A percentile compares a stretch with the other conserved stretches of the same genome.
Conservation (phyloP, 345 rosid genomes). For the Alliaria petiolata region DNA sequence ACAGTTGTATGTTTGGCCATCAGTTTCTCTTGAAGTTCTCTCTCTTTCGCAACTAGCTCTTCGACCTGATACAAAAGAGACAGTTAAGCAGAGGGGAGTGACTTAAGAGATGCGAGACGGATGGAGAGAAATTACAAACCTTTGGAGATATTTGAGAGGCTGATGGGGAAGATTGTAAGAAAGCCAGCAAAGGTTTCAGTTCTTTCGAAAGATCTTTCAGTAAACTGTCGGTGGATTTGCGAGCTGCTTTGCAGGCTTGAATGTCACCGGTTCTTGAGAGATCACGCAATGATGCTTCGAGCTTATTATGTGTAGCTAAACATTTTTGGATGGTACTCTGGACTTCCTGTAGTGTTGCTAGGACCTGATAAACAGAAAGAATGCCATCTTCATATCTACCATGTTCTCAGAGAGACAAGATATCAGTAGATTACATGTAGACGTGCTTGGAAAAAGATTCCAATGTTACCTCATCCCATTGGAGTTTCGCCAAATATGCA, state of each 20-base stretch:
- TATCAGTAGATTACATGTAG: not conserved
- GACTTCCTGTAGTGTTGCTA: constrained; percentile 62
- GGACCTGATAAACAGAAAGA: constrained; percentile 49
- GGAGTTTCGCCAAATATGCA: constrained; percentile 85
- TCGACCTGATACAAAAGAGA: constrained; percentile 49
- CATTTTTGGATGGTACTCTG: constrained; percentile 57
- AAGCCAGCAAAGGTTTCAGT: constrained; percentile 51
- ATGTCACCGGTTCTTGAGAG: constrained; percentile 91
- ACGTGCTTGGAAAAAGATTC: not conserved
- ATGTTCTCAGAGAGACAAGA: not conserved
- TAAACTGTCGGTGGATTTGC: constrained; percentile 66
- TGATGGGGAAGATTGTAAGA: constrained; percentile 65
- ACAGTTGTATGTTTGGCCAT: constrained; percentile 48
- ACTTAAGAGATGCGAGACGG: not conserved
- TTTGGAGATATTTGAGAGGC: constrained; percentile 73
- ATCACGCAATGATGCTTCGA: constrained; percentile 82
- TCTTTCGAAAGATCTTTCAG: constrained; percentile 84
- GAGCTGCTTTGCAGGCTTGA: constrained; percentile 87
- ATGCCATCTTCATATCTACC: not conserved
- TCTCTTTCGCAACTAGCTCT: constrained; percentile 77
- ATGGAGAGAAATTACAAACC: constrained; percentile 36
- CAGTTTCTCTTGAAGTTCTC: constrained; percentile 74
- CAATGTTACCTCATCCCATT: constrained; percentile 85
- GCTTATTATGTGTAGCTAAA: constrained; percentile 67
- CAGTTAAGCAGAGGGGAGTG: not conserved